Base-by-base conservation (phyloP, 129 eudicot genomes). In the Flaveria sonorensis region DNA sequence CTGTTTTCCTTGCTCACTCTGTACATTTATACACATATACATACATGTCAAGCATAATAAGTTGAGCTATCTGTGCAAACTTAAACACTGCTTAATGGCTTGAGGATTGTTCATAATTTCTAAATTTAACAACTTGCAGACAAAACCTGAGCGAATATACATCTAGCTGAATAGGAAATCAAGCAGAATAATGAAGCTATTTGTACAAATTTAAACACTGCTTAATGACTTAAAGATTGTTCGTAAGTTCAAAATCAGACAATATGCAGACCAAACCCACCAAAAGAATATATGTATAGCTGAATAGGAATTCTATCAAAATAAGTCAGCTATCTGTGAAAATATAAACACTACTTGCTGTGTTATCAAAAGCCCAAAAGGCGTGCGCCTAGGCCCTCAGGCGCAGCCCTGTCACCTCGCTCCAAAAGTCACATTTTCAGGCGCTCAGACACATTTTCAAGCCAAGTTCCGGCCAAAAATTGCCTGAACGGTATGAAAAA, bases 1-100 rank as follows among this genome's bases (percentile, higher is more conserved):
- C 98, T 81, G 48, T 93, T 90, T 80, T 93, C 97, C 88, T 91
- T 91, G 18, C 47, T 85, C 87, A 91, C 94, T 88, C 94, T 91
- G 19, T 52, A 74, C 43, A 77, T 78, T 12, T 23, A 53, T 12
- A 45, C 12, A 10, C 1, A 45, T 16, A 50, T 21, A 60, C 32
- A 59, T 60, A 21, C 4, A 32, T 7, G 32, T 20, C 45, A 51
- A 75, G 26, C 21, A 14, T 36, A 68, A 30, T 1, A 43, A 62
- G 24, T 12, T 42, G 15, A 16, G 43, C 63, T 23, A 24, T 60
- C 2, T 60, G 18, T 24, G 36, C 66, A 23, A 23, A 60, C 24
- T 13, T 23, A 60, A 24, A 60, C 40, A 60, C 66, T 24, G 36
- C 66, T 23, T 11, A 11, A 24, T 60, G n/a, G 40, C 40, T 60